phyloP scores from a whole-genome alignment of 192 early-diverging fungal species.

The Linnemannia hyalina region DNA sequence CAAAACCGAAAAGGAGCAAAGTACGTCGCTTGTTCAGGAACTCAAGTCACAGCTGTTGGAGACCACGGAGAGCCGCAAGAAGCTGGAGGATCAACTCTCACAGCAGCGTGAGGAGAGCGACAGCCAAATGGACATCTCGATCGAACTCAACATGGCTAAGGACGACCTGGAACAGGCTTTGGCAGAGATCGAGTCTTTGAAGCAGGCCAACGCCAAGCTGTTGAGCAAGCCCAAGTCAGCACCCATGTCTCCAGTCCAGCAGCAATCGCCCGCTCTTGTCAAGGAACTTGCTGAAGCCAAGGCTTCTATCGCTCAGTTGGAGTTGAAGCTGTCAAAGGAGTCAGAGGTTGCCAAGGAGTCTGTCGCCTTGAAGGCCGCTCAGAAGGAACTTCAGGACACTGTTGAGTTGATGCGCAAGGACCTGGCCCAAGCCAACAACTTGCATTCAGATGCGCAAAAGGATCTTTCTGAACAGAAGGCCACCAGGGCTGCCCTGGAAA shows the following conservation, averaged over 20 bases:
- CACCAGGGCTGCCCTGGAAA: constrained; percentile 14
- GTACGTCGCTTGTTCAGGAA: constrained; percentile 1
- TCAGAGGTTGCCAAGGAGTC: constrained; percentile 1
- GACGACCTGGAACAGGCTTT: constrained; percentile 43
- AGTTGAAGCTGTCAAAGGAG: constrained; percentile 17
- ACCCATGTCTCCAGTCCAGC: background rate
- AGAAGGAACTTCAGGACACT: constrained; percentile 22
- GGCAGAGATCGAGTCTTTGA: constrained; percentile 17
- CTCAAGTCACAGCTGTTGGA: constrained; percentile 30
- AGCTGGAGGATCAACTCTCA: constrained; percentile 22
- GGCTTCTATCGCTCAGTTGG: constrained; percentile 23
- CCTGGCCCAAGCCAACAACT: constrained; percentile 7
- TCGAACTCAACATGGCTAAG: constrained; percentile 38
- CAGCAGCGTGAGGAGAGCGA: constrained; percentile 28
- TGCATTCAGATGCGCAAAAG: background rate
- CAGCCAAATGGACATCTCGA: constrained; percentile 23
- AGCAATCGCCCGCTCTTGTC: constrained; percentile 4
- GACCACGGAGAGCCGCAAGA: constrained; percentile 19
- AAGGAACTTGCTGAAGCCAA: constrained; percentile 33
- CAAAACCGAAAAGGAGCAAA: constrained; percentile 22
- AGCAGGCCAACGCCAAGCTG: constrained; percentile 28
- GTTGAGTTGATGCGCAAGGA: constrained; percentile 1
- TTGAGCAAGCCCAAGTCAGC: constrained; percentile 9
- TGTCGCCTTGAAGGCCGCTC: constrained; percentile 2
- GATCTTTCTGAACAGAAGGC: constrained; percentile 18